These are phyloP conservation scores for Emergomyces pasteurianus DNA, from an alignment of 2,329 filamentous ascomycete species.

Conservation along the genomic window DNA sequence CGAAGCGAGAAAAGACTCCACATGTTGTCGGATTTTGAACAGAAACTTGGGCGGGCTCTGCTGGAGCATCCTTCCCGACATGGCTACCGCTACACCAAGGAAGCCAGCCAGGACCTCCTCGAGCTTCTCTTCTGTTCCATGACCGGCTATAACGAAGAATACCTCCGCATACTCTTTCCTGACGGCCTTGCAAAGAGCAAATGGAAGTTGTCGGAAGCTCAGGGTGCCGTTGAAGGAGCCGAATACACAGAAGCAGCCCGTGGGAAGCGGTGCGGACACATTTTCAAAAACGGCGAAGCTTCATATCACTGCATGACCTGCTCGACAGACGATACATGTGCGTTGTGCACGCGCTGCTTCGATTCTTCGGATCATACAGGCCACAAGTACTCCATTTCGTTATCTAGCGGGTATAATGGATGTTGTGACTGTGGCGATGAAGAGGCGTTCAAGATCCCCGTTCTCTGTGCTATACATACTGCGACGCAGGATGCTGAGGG, in stretches of 20 bases:
- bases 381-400: constrained; percentile 79
- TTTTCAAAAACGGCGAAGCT: constrained; percentile 88
- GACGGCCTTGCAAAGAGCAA: constrained; percentile 51
- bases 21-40: constrained; percentile 49
- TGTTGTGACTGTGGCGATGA: constrained; percentile 96
- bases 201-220: constrained; percentile 73
- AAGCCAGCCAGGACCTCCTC: constrained; percentile 60
- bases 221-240: constrained; percentile 83
- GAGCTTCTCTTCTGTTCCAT: constrained; percentile 78
- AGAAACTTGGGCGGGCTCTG: constrained; percentile 71
- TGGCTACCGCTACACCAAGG: constrained; percentile 61
- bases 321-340: constrained; percentile 87
- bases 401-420: constrained; percentile 82
- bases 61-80: constrained; percentile 62
- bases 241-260: constrained; percentile 88
- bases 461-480: constrained; percentile 91
- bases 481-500: constrained; percentile 36
- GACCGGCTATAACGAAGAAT: constrained; percentile 60
- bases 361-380: constrained; percentile 89
- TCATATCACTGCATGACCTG: constrained; percentile 93
- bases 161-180: constrained; percentile 72
- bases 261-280: constrained; percentile 92
- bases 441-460: constrained; percentile 80
- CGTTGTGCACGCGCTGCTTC: constrained; percentile 87
- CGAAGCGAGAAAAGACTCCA: neutral